Evolutionary conservation across 192 early-diverging fungal genomes (phyloP), one percentile per base, ranked within the genome.

Genomic region (Coemansia sp.): DNA sequence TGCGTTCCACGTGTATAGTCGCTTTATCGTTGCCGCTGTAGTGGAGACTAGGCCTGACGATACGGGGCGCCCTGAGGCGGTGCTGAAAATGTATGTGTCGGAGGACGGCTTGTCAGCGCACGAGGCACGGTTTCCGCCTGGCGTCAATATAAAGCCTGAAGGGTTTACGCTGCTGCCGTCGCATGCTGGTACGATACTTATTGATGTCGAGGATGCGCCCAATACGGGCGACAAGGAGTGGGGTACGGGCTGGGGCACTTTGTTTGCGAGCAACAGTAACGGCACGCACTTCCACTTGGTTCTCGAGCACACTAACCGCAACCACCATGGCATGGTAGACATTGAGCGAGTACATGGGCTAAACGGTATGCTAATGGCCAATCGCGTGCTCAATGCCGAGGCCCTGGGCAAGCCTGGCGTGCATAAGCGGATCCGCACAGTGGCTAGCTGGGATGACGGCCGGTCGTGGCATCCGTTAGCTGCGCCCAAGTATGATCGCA

Each of bases 371-470:
- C 83, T 93, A 20, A 62, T 99, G 9, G 94, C 91, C n/a, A 99
- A 99, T 69, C 85, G 87, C 33, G 92, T 97, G 1, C 66, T 67
- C 31, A 96, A 98, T 59, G 71, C 84, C 1, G 74, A 86, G 20
- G 87, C 87, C 9, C 67, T 95, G 50, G 84, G 78, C 31, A 80
- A 76, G 36, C 63, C 73, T 0, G 73, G 73, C 16, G 74, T 78
- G 6, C 70, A 74, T 37, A 95, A 96, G 81, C 63, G 84, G 43
- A 67, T 96, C 39, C 86, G 74, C 50, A 87, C 90, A 0, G 73
- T 90, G 59, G 92, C 97, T n/a, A 91, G 90, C 28, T 96, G 89
- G 84, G 92, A 96, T 68, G 94, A 96, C 64, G 96, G 95, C 26
- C 71, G 84, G 24, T 83, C 85, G 11, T 95, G 93, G 93, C 70